Evolutionary conservation across 2,329 filamentous ascomycete species (phyloP).

Genomic region (Colletotrichum kahawae): DNA sequence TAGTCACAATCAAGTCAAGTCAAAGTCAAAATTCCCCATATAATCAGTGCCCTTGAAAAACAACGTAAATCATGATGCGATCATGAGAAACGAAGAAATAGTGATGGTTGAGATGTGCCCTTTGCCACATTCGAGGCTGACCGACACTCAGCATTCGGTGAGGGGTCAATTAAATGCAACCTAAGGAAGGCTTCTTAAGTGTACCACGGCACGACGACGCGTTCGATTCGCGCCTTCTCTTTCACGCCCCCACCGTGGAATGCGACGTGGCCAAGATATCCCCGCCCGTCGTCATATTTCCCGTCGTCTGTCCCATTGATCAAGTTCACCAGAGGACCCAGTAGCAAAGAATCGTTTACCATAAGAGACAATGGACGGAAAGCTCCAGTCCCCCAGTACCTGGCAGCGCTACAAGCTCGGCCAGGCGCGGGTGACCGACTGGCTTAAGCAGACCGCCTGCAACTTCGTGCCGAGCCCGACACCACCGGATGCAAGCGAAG

Average conservation of each 20-base stretch:
- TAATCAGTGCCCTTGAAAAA: background rate
- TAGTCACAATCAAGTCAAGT: background rate
- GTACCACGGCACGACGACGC: background rate
- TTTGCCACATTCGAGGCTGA: background rate
- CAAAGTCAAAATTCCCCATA: background rate
- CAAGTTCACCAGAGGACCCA: background rate
- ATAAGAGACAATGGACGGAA: background rate
- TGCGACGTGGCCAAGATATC: background rate
- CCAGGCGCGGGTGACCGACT: background rate
- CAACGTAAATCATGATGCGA: background rate
- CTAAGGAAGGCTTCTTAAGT: background rate
- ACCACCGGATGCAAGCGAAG: too few species aligned
- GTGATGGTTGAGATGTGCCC: background rate
- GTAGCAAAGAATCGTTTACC: background rate
- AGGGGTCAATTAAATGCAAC: background rate
- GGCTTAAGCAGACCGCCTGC: background rate
- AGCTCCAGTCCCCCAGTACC: background rate
- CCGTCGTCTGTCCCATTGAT: background rate
- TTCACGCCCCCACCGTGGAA: background rate
- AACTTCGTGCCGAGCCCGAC: background rate
- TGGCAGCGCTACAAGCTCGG: background rate
- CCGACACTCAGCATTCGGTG: background rate
- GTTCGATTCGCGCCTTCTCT: background rate
- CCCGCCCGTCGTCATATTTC: background rate
- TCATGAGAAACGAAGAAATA: background rate